Percentiles rank a stretch among this genome's conserved stretches.
Conservation (phyloP, 345 rosid species). For the Reutealis trisperma region DNA sequence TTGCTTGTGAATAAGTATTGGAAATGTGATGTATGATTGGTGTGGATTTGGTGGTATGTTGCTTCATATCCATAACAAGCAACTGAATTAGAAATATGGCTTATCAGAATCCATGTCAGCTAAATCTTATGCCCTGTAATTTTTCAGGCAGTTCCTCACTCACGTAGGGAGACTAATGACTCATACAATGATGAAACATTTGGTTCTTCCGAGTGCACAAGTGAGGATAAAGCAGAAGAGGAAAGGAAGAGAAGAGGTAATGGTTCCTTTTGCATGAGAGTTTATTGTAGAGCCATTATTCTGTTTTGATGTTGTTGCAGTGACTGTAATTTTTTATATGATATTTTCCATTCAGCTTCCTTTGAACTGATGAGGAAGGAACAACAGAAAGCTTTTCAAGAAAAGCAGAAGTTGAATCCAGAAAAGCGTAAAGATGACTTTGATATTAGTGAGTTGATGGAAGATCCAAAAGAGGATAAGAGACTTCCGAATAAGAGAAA, state of each 20-base stretch:
- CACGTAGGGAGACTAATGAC: conserved; percentile 68
- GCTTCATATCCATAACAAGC: not conserved
- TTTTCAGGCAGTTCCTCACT: conserved; percentile 73
- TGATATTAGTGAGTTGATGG: conserved; percentile 60
- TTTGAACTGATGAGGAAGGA: conserved; percentile 97
- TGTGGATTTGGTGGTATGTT: conserved; percentile 7
- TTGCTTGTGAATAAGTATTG: not conserved
- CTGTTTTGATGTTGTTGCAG: conserved; percentile 14
- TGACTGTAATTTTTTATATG: conserved; percentile 16
- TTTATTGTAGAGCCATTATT: conserved; percentile 6
- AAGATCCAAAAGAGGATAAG: conserved; percentile 65
- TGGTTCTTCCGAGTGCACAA: conserved; percentile 75
- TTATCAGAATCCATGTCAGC: not conserved
- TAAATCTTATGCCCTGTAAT: not conserved
- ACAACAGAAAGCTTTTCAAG: conserved; percentile 82
- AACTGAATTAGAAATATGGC: conserved; percentile 1
- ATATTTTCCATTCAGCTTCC: conserved; percentile 56
- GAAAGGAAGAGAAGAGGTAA: conserved; percentile 96
- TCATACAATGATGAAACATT: conserved; percentile 88
- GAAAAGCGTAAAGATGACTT: conserved; percentile 60
- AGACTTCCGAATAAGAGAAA: conserved; percentile 40
- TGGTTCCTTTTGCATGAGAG: conserved; percentile 16
- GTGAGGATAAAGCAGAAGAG: conserved; percentile 92
- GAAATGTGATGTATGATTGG: not conserved
- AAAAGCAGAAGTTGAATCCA: conserved; percentile 65